phyloP scores from a whole-genome alignment of 1,284 basidiomycete genomes.

The Trametes sp. region DNA sequence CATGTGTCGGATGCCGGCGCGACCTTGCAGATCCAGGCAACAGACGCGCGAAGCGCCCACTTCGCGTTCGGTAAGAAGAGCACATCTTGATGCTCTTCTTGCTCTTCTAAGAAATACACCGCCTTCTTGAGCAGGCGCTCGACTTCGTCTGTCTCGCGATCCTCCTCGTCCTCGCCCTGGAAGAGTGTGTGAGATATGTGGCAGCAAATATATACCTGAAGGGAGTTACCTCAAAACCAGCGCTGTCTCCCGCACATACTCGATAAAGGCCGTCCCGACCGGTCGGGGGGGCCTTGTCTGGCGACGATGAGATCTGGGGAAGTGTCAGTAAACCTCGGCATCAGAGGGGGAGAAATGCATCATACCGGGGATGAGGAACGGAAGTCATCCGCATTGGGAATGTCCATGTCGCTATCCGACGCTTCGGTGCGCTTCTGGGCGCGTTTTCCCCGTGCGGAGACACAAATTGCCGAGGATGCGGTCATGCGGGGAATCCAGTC shows the following conservation, averaged over 20 bases:
- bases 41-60: not conserved
- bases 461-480: not conserved
- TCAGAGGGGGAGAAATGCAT: no score
- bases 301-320: not conserved
- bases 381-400: constrained; percentile 48
- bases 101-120: not conserved
- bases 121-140: not conserved
- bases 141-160: not conserved
- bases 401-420: constrained; percentile 53
- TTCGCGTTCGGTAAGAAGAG: not conserved
- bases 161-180: constrained; percentile 11
- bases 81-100: not conserved
- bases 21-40: not conserved
- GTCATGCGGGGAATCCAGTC: constrained; percentile 2
- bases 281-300: not conserved
- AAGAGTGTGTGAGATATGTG: not conserved
- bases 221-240: constrained; percentile 18
- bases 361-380: no score
- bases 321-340: not conserved
- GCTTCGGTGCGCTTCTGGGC: not conserved
- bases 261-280: not conserved
- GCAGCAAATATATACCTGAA: not conserved
- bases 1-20: not conserved
- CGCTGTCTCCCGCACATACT: no score
- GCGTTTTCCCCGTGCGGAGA: not conserved